Evolutionary conservation across 176 grass and related monocot genomes (phyloP), one percentile per base, ranked within the genome.

Genomic region (Microstegium vimineum): DNA sequence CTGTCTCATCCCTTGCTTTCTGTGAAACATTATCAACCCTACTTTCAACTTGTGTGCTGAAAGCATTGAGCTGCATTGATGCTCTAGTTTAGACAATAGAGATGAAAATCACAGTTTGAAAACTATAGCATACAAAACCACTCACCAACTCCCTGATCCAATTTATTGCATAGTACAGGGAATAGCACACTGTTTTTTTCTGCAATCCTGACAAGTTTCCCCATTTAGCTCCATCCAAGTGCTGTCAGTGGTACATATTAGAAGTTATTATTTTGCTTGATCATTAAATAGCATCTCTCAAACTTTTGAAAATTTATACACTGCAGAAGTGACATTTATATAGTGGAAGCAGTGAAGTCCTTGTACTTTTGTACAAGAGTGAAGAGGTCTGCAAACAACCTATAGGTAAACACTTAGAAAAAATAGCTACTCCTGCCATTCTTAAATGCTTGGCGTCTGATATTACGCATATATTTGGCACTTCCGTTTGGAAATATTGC

Each of bases 81-180:
- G 54, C 38, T 25, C 59, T 76, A 89, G 84, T 46, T 86, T 60
- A 92, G 76, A 81, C 62, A 77, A 38, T n/a, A 92, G 71, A 76
- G 41, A 77, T 37, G 59, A 52, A 72, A 79, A 83, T 76, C 13
- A 68, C 28, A 83, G 45, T 61, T 62, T n/a, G 18, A 69, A 78
- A 78, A 47, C 5, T 63, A 43, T 13, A 67, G 52, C 74, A 49
- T 14, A 82, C 28, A 54, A 63, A 83, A 79, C 41, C 43, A 73
- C 84, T 87, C 90, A 97, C 92, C 94, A 97, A 82, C 74, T 94
- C 94, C 79, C 92, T 92, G 77, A 94, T 94, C 94, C 94, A 97
- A 74, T 97, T 97, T 80, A 97, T 90, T 22, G 94, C 90, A 89
- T 87, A 94, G 77, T 94, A 97, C 59, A 97, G 76, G 72, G 94